Base-by-base conservation (phyloP, 345 rosid genomes). In the Eutrema heterophyllum region DNA sequence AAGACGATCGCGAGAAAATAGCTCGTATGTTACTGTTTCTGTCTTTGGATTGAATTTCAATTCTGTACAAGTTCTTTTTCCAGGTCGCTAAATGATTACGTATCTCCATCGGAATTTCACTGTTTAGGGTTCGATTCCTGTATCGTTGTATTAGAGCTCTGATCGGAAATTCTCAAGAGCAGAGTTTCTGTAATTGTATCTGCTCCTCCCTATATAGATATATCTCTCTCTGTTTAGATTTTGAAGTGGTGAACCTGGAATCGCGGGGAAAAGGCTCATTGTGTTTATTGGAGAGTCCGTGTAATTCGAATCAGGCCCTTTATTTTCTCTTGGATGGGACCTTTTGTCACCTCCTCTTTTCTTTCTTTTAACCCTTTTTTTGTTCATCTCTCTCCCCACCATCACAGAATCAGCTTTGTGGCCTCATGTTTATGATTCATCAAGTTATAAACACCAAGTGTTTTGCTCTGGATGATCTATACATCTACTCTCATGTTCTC, bases 221-320 rank as follows among this genome's bases (percentile, higher is more conserved):
- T n/a, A n/a, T 29, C 5, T 72, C 9, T 45, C 33, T 72, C 29
- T 68, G 40, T 70, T 70, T 27, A 5, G 57, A 33, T 43, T 39
- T 39, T 13, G 67, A 45, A 48, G 71, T 33, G 74, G 74, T 61
- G 80, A 76, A 70, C 32, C 80, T 70, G 51, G 36, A 70, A 48
- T 64, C 67, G 29, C 61, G 80, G 80, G 39, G 33, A 64, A 70
- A 63, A 70, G 71, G 40, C 60, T 76, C 44, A 16, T 35, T 70
- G 39, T 56, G 67, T 64, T 64, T 70, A 64, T 76, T 65, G 75
- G 75, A 63, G 38, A 64, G 46, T 70, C 80, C 68, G 72, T 77
- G 9, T 48, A 49, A 38, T 70, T 77, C 50, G 72, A 71, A 33
- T 51, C 38, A 21, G 60, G 40, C 52, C 72, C 70, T 48, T 74